Conservation (phyloP, 2,329 filamentous ascomycete genomes). For the Claviceps citrina region DNA sequence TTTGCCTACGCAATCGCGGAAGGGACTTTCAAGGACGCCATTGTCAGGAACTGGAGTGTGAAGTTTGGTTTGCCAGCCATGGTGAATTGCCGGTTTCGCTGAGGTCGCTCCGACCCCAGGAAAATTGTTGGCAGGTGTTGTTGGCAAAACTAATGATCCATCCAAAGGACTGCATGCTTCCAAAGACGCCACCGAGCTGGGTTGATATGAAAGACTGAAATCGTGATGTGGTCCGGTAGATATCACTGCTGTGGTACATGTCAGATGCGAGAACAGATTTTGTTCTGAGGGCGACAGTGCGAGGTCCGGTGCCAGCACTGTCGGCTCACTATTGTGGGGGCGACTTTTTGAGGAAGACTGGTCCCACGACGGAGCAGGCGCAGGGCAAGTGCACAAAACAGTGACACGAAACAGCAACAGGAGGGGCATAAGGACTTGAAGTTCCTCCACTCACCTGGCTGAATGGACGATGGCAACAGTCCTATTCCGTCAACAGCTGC, state of each 20-base stretch:
- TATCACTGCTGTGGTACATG: conserved; percentile 10
- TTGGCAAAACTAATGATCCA: neutral
- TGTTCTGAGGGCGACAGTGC: no score
- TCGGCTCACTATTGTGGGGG: no score
- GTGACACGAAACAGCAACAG: no score
- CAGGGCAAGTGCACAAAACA: no score
- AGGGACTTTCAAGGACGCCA: conserved; percentile 16
- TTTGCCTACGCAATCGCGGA: conserved; percentile 16
- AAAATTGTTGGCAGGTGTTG: neutral
- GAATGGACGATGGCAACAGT: neutral
- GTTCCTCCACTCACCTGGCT: conserved; percentile 1
- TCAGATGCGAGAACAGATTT: no score
- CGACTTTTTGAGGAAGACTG: no score
- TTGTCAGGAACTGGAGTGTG: neutral
- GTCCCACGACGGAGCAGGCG: no score
- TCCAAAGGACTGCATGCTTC: neutral
- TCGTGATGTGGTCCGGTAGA: conserved; percentile 9
- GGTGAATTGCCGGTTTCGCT: neutral
- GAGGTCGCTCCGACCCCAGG: neutral
- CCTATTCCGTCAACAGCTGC: neutral
- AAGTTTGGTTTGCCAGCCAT: neutral
- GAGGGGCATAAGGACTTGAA: neutral
- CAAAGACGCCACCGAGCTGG: neutral
- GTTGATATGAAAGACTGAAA: neutral
- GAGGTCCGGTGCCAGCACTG: no score